A percentile compares a stretch with the other conserved stretches of the same genome.
Conservation (phyloP, 352 stramenopile species). For the Bremia lactucae region DNA sequence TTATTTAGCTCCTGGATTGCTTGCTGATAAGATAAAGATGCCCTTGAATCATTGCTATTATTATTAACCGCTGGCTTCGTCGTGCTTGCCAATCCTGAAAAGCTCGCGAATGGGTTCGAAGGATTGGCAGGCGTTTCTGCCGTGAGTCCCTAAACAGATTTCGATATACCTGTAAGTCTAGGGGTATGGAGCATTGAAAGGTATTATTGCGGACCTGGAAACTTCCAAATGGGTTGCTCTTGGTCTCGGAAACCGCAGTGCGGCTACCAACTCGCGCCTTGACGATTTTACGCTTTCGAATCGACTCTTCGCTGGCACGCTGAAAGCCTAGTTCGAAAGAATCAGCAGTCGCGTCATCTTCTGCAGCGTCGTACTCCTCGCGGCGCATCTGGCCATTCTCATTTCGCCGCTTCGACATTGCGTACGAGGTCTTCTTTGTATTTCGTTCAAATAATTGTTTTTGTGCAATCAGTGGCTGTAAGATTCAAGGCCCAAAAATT, state of each 20-base stretch:
- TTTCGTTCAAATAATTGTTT: too few species aligned
- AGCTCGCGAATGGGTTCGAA: conserved; percentile 57
- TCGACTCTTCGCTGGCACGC: conserved; percentile 52
- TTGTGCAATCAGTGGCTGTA: too few species aligned
- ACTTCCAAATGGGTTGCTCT: conserved; percentile 33
- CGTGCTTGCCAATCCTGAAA: conserved; percentile 36
- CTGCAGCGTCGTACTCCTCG: conserved; percentile 69
- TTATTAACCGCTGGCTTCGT: conserved; percentile 1
- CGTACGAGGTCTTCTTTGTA: conserved; percentile 20
- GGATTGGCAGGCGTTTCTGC: conserved; percentile 7
- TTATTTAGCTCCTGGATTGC: conserved; percentile 79
- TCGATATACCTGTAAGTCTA: too few species aligned
- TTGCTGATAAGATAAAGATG: conserved; percentile 40
- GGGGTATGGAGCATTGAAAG: too few species aligned
- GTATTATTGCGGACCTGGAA: conserved; percentile 39
- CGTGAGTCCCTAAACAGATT: conserved; percentile 27
- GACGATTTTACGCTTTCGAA: conserved; percentile 73
- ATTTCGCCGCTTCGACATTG: conserved; percentile 58
- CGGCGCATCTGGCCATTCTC: conserved; percentile 80
- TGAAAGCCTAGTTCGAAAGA: conserved; percentile 57
- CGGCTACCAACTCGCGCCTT: conserved; percentile 36
- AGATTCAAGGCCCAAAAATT: too few species aligned
- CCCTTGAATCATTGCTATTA: conserved; percentile 4
- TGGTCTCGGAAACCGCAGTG: conserved; percentile 1
- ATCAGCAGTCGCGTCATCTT: conserved; percentile 29